A percentile compares a stretch with the other conserved stretches of the same genome.
Evolutionary conservation across 1,284 basidiomycete species (phyloP).

Genomic region (Cryptococcus sp.): DNA sequence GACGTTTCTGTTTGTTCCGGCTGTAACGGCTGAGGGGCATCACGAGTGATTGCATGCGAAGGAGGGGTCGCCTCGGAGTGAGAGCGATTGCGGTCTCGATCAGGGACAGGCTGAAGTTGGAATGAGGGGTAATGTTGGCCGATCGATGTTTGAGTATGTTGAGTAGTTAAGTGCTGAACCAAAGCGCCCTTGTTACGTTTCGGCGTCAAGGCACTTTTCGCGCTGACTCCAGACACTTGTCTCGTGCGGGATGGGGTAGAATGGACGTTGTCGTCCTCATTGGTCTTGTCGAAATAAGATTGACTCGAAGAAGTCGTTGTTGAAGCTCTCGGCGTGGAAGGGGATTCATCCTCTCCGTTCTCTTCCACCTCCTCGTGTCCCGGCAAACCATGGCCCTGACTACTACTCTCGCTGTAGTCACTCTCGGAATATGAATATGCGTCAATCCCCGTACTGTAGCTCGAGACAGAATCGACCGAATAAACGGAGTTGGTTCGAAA

Average conservation of each 20-base stretch:
- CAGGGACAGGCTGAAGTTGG: constrained; percentile 21
- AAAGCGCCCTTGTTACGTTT: constrained; percentile 24
- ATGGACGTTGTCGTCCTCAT: neutral
- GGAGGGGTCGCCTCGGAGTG: constrained; percentile 9
- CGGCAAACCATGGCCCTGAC: constrained; percentile 2
- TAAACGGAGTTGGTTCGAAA: constrained; percentile 43
- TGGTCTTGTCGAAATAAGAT: neutral
- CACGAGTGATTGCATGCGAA: constrained; percentile 10
- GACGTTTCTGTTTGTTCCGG: constrained; percentile 19
- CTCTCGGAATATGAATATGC: constrained; percentile 13
- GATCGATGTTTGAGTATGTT: neutral
- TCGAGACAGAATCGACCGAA: constrained; percentile 37
- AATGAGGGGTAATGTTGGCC: constrained; percentile 11
- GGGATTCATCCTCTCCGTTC: neutral
- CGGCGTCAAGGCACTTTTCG: constrained; percentile 16
- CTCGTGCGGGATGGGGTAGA: constrained; percentile 2
- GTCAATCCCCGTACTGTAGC: constrained; percentile 10
- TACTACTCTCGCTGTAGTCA: neutral
- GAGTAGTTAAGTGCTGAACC: neutral
- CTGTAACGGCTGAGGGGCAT: constrained; percentile 11
- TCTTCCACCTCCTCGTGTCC: constrained; percentile 2
- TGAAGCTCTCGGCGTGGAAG: neutral
- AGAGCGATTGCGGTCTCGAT: constrained; percentile 3
- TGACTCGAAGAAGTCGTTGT: constrained; percentile 1
- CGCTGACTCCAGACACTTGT: neutral